Conservation (phyloP, 306 rosid species). For the Medicago ruthenica region DNA sequence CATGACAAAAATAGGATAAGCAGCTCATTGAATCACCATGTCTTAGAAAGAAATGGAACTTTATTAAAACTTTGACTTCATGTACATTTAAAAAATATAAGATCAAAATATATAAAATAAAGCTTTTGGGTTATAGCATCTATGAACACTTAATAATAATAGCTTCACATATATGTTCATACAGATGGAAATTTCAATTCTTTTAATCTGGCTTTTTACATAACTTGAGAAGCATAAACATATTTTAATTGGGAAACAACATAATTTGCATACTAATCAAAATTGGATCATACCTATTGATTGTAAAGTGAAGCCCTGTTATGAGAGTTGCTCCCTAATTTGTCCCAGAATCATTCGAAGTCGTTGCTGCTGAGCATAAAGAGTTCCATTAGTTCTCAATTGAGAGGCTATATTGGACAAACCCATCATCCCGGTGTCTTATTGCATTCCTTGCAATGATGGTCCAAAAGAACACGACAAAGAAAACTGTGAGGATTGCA, state of each 20-base stretch:
- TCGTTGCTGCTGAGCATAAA: conserved; percentile 63
- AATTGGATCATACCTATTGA: conserved; percentile 59
- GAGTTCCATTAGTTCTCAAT: conserved; percentile 58
- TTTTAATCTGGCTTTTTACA: neutral
- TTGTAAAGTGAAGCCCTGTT: conserved; percentile 67
- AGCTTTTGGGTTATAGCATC: too few relatives aligned
- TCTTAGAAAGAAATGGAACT: neutral
- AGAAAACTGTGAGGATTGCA: too few relatives aligned
- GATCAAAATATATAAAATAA: too few relatives aligned
- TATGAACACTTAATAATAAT: too few relatives aligned
- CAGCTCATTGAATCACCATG: conserved; percentile 14
- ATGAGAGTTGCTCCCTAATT: conserved; percentile 52
- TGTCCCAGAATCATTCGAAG: too few relatives aligned
- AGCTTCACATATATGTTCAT: too few relatives aligned
- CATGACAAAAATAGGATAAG: neutral
- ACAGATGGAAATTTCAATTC: neutral
- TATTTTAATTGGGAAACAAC: neutral
- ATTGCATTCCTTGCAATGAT: too few relatives aligned
- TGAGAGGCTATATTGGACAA: conserved; percentile 59
- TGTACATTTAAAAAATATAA: conserved; percentile 4
- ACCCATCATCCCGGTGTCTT: conserved; percentile 86
- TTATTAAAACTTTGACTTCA: neutral
- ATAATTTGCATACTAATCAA: neutral
- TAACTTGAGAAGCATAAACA: too few relatives aligned
- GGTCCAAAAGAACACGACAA: too few relatives aligned